A percentile compares a stretch with the other conserved stretches of the same genome.
Conservation (phyloP, 768 basidiomycete genomes). For the Lentinula detonsa region DNA sequence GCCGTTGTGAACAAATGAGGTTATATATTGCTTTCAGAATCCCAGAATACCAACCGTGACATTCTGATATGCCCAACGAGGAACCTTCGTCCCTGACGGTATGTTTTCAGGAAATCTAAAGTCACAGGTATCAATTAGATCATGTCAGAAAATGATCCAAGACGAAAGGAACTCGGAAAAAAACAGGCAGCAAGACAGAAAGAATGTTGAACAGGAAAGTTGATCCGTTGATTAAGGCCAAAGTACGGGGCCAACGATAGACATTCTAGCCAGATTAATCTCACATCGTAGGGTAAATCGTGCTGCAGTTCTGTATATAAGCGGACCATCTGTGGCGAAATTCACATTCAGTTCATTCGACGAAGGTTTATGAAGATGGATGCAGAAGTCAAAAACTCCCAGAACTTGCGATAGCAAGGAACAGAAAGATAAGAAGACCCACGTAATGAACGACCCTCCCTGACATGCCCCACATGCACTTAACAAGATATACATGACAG, state of each 20-base stretch:
- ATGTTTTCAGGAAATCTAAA: background rate
- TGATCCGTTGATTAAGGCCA: background rate
- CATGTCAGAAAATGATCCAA: background rate
- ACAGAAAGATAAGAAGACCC: background rate
- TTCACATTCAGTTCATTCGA: background rate
- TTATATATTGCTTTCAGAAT: too few species aligned
- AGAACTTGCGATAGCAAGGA: background rate
- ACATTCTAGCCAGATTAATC: background rate
- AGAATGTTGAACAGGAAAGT: background rate
- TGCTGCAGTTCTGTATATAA: background rate
- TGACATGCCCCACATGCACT: conserved; percentile 4
- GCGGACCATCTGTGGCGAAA: background rate
- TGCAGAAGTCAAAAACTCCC: too few species aligned
- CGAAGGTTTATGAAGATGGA: too few species aligned
- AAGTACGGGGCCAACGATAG: background rate
- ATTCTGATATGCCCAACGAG: conserved; percentile 1
- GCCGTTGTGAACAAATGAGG: too few species aligned
- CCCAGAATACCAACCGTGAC: background rate
- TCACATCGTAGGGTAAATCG: background rate
- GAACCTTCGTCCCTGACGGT: background rate
- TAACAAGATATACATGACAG: background rate
- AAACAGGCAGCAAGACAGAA: background rate
- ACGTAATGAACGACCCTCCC: background rate
- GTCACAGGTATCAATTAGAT: background rate
- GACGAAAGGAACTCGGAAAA: background rate